These are phyloP conservation scores for Sporopachydermia lactativora DNA, from an alignment of 805 yeast species.

Conservation along the genomic window DNA sequence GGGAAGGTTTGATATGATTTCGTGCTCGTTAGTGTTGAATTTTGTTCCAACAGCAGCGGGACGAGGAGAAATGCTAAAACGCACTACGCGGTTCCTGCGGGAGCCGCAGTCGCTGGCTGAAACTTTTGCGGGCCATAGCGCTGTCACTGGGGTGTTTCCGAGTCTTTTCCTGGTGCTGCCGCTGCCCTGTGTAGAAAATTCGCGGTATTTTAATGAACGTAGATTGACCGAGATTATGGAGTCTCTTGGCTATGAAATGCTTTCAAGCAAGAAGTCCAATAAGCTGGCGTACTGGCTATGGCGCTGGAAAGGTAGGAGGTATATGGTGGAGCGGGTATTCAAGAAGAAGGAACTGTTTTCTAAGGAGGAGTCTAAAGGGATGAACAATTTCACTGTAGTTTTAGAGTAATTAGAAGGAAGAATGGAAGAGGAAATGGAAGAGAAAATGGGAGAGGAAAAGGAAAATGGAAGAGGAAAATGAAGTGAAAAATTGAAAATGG, in stretches of 20 bases:
- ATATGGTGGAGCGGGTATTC: slow-evolving; percentile 4
- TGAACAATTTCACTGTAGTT: slow-evolving; percentile 59
- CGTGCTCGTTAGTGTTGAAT: slow-evolving; percentile 79
- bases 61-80: slow-evolving; percentile 66
- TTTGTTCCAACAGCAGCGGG: slow-evolving; percentile 62
- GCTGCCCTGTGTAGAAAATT: slow-evolving; percentile 70
- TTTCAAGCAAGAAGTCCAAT: slow-evolving; percentile 40
- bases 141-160: slow-evolving; percentile 15
- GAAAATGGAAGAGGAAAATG: too few species aligned
- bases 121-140: neutral
- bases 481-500: too few species aligned
- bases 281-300: slow-evolving; percentile 67
- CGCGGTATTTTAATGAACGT: slow-evolving; percentile 53
- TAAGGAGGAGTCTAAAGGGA: slow-evolving; percentile 16
- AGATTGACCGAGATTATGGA: slow-evolving; percentile 32
- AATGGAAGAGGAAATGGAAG: slow-evolving; percentile 5
- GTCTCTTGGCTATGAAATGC: slow-evolving; percentile 41
- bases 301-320: slow-evolving; percentile 27
- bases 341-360: slow-evolving; percentile 7
- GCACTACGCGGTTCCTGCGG: slow-evolving; percentile 43
- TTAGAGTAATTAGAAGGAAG: slow-evolving; percentile 12
- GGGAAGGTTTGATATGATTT: slow-evolving; percentile 48
- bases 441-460: slow-evolving; percentile 3
- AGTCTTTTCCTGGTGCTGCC: slow-evolving; percentile 73
- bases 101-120: too few species aligned